Evolutionary conservation across 2,329 filamentous ascomycete genomes (phyloP).

Genomic region (Aspergillus phoenicis): DNA sequence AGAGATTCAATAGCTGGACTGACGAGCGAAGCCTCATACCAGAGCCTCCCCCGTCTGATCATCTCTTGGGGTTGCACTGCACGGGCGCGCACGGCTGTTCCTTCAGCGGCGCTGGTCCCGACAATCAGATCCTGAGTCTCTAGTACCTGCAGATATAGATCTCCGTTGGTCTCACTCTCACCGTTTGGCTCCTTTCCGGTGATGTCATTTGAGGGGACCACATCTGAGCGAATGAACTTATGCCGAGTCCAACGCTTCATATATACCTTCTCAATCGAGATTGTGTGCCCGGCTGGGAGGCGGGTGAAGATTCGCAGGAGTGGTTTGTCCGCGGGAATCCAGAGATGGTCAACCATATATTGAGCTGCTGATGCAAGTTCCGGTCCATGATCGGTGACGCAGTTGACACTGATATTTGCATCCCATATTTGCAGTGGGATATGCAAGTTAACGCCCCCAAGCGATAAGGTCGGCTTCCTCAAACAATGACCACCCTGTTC

Average conservation of each 20-base stretch:
- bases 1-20: constrained; percentile 39
- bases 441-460: constrained; percentile 44
- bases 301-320: constrained; percentile 33
- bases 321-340: constrained; percentile 31
- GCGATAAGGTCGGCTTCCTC: constrained; percentile 25
- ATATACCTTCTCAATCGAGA: constrained; percentile 36
- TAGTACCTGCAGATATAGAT: constrained; percentile 38
- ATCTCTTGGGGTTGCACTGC: constrained; percentile 31
- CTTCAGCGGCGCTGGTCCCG: constrained; percentile 24
- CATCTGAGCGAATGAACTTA: constrained; percentile 22
- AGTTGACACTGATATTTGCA: constrained; percentile 36
- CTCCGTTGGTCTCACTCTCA: constrained; percentile 18
- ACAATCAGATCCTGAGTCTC: constrained; percentile 43
- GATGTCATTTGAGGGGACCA: not conserved
- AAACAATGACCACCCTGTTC: constrained; percentile 34
- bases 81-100: constrained; percentile 31
- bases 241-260: constrained; percentile 41
- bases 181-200: not conserved
- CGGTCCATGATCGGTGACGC: constrained; percentile 29
- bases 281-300: constrained; percentile 25
- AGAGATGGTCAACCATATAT: constrained; percentile 38
- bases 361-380: constrained; percentile 34
- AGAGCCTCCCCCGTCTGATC: constrained; percentile 35
- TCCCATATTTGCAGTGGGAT: constrained; percentile 46
- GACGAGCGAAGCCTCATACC: constrained; percentile 45